Evolutionary conservation across 2,329 filamentous ascomycete species (phyloP).

Genomic region (Epicoccum nigrum): DNA sequence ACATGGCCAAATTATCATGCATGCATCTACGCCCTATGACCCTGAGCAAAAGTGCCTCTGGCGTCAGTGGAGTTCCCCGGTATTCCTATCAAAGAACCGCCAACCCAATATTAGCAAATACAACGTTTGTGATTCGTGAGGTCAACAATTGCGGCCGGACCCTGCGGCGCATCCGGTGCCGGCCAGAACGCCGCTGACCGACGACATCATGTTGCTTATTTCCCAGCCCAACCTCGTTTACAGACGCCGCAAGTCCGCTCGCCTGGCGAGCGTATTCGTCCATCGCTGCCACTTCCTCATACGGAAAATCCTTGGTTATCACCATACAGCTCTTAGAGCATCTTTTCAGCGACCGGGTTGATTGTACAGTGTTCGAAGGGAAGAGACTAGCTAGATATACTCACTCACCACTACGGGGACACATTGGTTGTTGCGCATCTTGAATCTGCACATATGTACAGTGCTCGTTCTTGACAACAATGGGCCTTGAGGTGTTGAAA

Average conservation of each 20-base stretch:
- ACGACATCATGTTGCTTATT: neutral
- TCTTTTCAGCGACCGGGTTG: neutral
- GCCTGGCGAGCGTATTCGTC: neutral
- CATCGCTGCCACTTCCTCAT: conserved; percentile 13
- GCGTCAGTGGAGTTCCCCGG: no score
- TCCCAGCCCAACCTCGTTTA: neutral
- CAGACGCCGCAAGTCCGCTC: neutral
- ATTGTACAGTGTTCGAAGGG: neutral
- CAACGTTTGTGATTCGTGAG: neutral
- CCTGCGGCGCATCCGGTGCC: neutral
- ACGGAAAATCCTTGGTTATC: neutral
- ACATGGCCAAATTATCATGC: no score
- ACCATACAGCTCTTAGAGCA: neutral
- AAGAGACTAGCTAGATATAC: no score
- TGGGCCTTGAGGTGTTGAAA: no score
- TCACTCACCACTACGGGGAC: no score
- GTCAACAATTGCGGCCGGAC: neutral
- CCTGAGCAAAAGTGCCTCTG: no score
- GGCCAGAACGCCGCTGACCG: neutral
- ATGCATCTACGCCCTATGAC: no score
- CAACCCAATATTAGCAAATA: neutral
- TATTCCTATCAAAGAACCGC: no score
- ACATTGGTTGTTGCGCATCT: no score
- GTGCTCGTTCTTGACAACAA: no score
- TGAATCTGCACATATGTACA: no score